Evolutionary conservation across 495 filamentous ascomycete genomes (phyloP), one percentile per base, ranked within the genome.

Genomic region (Staphylotrichum longicolle): DNA sequence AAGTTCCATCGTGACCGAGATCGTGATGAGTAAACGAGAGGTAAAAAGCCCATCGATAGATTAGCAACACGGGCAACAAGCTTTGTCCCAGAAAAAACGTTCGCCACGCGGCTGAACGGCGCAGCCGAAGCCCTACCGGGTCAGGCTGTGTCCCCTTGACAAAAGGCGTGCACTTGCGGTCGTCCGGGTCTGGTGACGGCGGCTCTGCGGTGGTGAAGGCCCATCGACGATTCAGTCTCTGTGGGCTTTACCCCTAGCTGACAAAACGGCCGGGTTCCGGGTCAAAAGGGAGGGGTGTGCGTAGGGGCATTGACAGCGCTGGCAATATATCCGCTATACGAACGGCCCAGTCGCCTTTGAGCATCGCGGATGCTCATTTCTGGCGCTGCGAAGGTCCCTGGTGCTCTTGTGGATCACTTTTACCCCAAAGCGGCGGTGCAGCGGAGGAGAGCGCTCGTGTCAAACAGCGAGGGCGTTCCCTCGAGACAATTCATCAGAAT

Each of bases 291-390:
- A 35, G 39, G 49, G 48, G 60, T 37, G 54, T 27, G 20, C 14
- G 37, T 11, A 54, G 30, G 10, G 32, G 32, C 34, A 47, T 46
- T 3, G n/a, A 12, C 34, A 15, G 60, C 14, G 9, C 15, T 45
- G 52, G 27, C 39, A 54, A 40, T 52, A 3, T 52, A 39, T 39
- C 20, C 12, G 56, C 35, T 64, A 60, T 64, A 64, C 62, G 62
- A 64, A 27, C 62, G n/a, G 57, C 11, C 62, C 62, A 64, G 57
- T 59, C 51, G 62, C 52, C 27, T n/a, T 47, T 63, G 54, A 40
- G 5, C 35, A 42, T 58, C 32, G 44, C 27, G 49, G 42, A 8
- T 44, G 52, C 52, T 55, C 52, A 33, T 55, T 44, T 33, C 52
- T 55, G 45, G 35, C 46, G 41, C 32, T 33, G 35, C 7, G 45